Base-by-base conservation (phyloP, 2,329 filamentous ascomycete species). In the Talaromyces rugulosus region DNA sequence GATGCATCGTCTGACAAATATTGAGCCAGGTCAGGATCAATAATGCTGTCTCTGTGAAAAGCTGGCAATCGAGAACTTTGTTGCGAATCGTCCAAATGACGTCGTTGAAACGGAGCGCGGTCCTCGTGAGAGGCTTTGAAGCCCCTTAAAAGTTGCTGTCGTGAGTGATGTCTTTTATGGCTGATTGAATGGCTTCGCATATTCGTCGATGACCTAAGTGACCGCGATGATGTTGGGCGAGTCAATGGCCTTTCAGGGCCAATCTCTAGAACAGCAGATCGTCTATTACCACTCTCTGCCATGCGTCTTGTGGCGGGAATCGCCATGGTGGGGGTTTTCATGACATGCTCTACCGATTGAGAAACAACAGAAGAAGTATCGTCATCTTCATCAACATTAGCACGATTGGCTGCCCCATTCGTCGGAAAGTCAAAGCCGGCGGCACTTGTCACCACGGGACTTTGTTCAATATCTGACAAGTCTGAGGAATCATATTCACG, bases 31-130 rank as follows among this genome's bases (percentile, higher is more conserved):
- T 99, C 95, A 1, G 95, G 95, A 72, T 99, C 95, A 68, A 99
- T 98, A 68, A 99, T 96, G 71, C 95, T 98, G 79, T 99, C 95
- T 71, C 95, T 92, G 73, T 99, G 95, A 69, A 99, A 98, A n/a
- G 92, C 92, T 16, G 93, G 89, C 40, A 96, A 83, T 50, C 87
- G 86, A 7, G 86, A 80, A 65, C 87, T 89, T 65, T 84, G 86
- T 4, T 82, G 79, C 55, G 83, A 78, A 62, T 92, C 89, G 58
- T 96, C 87, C 18, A 83, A 80, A 11, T 87, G 83, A 62, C 89
- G 89, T 60, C 92, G 83, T 69, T 91, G 91, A 67, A 98, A 98
- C 0, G 95, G 95, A 0, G 91, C 94, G 62, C 91, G 85, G 64
- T 97, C 91, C 63, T 96, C 91, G 18, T 87, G 80, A 5, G 83